Conservation (phyloP, 2,329 filamentous ascomycete species). For the Metarhizium robertsii region DNA sequence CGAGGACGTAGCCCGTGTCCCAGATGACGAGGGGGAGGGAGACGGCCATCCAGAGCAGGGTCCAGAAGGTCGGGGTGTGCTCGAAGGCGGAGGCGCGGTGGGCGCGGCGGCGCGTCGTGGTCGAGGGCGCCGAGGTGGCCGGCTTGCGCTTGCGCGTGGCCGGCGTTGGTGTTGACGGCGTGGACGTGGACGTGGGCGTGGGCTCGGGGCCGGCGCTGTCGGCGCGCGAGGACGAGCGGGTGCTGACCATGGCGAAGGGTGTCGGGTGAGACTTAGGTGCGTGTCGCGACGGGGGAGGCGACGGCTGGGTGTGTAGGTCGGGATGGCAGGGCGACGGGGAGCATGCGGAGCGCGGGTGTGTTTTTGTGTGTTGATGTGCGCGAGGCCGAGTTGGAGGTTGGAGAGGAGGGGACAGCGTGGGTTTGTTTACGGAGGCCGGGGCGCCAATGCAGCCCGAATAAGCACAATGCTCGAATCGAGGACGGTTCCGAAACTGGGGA, state of each 20-base stretch:
- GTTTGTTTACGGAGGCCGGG: neutral
- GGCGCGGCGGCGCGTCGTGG: conserved; percentile 5
- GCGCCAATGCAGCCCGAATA: too few relatives aligned
- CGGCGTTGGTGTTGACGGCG: neutral
- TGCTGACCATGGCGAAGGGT: conserved; percentile 24
- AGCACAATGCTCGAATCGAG: too few relatives aligned
- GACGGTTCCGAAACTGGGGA: neutral
- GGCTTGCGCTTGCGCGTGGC: conserved; percentile 9
- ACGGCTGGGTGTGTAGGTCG: neutral
- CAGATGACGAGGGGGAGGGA: conserved; percentile 72
- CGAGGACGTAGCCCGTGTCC: conserved; percentile 72
- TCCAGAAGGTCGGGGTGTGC: conserved; percentile 36
- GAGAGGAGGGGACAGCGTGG: neutral
- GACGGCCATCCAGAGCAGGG: conserved; percentile 61
- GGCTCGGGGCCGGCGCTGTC: conserved; percentile 16
- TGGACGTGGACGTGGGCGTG: conserved; percentile 8
- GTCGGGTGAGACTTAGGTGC: neutral
- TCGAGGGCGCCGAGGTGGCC: conserved; percentile 2
- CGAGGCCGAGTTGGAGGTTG: neutral
- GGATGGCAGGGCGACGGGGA: neutral
- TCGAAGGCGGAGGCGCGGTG: conserved; percentile 6
- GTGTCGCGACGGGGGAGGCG: neutral
- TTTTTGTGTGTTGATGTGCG: neutral
- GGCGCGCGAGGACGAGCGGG: conserved; percentile 24
- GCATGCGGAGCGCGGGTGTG: neutral